Base-by-base conservation (phyloP, 441 rosid species). In the Capsella rubella region DNA sequence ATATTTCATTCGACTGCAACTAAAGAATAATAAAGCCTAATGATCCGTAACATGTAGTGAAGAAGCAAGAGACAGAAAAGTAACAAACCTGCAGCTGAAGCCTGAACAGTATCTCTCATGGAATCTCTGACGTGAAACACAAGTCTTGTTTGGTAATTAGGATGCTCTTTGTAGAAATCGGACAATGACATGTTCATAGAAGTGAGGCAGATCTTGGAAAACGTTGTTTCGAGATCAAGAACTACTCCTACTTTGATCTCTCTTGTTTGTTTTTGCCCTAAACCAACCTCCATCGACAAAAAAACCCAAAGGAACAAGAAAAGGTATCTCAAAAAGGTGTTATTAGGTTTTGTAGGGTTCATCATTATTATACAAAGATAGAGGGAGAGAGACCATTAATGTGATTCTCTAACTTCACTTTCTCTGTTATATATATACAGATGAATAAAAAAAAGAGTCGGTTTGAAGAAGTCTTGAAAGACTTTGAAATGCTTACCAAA, bases 181-280 rank as follows among this genome's bases (percentile, higher is more conserved):
- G 87, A 80, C 31, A 88, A 80, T 14, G 94, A 78, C 82, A 88
- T 80, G 62, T 83, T 64, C 4, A 89, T 85, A 74, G 90, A 84
- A 28, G 85, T 84, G 84, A 81, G 69, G 1, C 72, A 79, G 28
- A 80, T 74, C 59, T 84, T 81, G 39, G 83, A 86, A 25, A 55
- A 28, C 9, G 2, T 7, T 0, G 37, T 37, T 15, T 76, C 71
- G 49, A 78, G n/a, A 78, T 91, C 87, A 13, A 86, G 78, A 79
- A 85, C 80, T 61, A 85, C 84, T 0, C 95, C 97, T 42, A 86
- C 85, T 3, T 89, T 81, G n/a, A 89, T 90, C 1, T 72, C 73
- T 11, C 59, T 58, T 39, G 63, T 71, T 34, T 65, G 60, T 50
- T 29, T 10, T 58, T 57, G 63, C 34, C 50, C 80, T 47, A 64